Evolutionary conservation across 345 rosid genomes (phyloP), one percentile per base, ranked within the genome.

Genomic region (Hibiscus trionum): DNA sequence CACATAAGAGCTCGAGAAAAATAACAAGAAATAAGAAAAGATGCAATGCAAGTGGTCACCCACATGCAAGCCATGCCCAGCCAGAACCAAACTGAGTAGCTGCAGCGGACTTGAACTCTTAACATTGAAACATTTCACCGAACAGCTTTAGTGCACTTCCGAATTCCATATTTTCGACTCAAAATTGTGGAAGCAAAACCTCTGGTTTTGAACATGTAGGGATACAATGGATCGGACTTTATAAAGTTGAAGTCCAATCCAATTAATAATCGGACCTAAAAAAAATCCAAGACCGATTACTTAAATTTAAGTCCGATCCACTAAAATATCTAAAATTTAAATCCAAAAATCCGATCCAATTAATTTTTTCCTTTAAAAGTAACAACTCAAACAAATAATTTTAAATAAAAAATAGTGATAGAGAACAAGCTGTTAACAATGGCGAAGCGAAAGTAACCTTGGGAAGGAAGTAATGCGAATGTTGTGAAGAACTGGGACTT

Each of bases 51-150:
- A 65, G 35, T 4, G 49, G 33, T 69, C 66, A 81, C 96, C 77
- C 52, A 90, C 98, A 91, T 57, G 84, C 93, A 76, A 94, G 96
- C 97, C 98, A 94, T 52, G 91, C 90, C 97, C 97, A 91, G 72
- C 97, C 98, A 15, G 97, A 90, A 78, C 97, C 98, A 86, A 86
- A 94, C 75, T 94, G 87, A 5, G 93, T 77, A 35, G 91, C 82
- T 74, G 97, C 96, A 71, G 95, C 92, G 17, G 85, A 49, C 82
- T 79, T 86, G 47, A 77, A 46, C 50, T 46, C 50, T 46, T 46
- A 44, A 44, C 49, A 44, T 17, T 46, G 24, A 72, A 72, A 83
- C 90, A 88, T 87, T 87, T 82, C 77, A 76, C 87, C 90, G 72
- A 91, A 86, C 97, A 85, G 0, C 61, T 16, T 72, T 33, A 55